Percentiles rank a stretch among this genome's conserved stretches.
These are phyloP conservation scores for Rosellinia necatrix DNA, from an alignment of 2,329 filamentous ascomycete species.

Conservation along the genomic window DNA sequence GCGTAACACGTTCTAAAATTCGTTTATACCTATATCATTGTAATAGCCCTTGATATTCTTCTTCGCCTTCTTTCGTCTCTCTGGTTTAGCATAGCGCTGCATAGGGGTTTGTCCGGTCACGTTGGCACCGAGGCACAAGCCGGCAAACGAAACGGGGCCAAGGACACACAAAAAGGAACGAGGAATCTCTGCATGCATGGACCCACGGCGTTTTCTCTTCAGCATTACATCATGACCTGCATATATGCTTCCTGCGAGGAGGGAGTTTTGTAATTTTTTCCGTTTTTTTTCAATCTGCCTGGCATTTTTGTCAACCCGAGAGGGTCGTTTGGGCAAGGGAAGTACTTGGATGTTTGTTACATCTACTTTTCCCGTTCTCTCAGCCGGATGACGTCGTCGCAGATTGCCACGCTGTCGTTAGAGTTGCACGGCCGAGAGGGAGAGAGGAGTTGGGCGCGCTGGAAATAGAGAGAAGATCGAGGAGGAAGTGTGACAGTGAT, in stretches of 20 bases:
- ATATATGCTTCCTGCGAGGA: slow-evolving; percentile 10
- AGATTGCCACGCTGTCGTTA: too few species aligned
- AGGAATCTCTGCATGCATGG: slow-evolving; percentile 16
- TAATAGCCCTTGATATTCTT: slow-evolving; percentile 3
- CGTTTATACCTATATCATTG: slow-evolving; percentile 1
- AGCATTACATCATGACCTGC: slow-evolving; percentile 8
- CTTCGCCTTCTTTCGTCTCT: neutral
- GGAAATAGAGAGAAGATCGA: neutral
- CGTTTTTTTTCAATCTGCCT: neutral
- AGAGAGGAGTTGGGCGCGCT: neutral
- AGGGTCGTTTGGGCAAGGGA: neutral
- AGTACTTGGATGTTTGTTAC: neutral
- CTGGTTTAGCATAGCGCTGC: slow-evolving; percentile 25
- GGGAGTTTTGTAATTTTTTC: neutral
- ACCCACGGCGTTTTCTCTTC: slow-evolving; percentile 14
- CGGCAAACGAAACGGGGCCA: slow-evolving; percentile 12
- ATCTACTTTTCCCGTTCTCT: neutral
- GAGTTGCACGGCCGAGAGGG: too few species aligned
- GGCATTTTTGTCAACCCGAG: neutral
- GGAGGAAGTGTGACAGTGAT: neutral
- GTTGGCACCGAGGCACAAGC: slow-evolving; percentile 10
- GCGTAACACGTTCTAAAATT: neutral
- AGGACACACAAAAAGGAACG: slow-evolving; percentile 19
- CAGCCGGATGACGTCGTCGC: too few species aligned
- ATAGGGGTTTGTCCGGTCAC: slow-evolving; percentile 12